Percentiles rank a stretch among this genome's conserved stretches.
Evolutionary conservation across 148 eudicot species (phyloP).

Genomic region (Persicaria tinctoria): DNA sequence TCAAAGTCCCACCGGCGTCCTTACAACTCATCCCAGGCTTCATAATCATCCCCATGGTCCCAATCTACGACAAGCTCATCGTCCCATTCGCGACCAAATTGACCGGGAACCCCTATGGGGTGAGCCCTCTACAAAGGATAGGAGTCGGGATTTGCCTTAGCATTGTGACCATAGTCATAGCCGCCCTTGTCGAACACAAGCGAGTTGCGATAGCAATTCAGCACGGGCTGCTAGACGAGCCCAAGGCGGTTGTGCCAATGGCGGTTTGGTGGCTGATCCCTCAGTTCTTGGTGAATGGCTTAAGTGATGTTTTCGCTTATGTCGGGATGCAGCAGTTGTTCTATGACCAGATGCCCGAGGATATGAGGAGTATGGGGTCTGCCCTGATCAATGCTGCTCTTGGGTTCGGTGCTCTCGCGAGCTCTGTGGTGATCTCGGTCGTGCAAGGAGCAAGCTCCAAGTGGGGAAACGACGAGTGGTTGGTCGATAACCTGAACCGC

Average conservation of each 20-base stretch:
- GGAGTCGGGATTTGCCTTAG: slow-evolving; percentile 43
- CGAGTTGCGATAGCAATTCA: slow-evolving; percentile 29
- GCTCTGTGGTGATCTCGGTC: slow-evolving; percentile 34
- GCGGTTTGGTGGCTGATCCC: slow-evolving; percentile 54
- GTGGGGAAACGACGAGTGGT: slow-evolving; percentile 34
- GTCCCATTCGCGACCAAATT: slow-evolving; percentile 29
- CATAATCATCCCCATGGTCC: slow-evolving; percentile 35
- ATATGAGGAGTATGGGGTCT: slow-evolving; percentile 64
- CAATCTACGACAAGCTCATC: slow-evolving; percentile 41
- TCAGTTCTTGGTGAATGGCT: slow-evolving; percentile 45
- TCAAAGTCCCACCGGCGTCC: slow-evolving; percentile 50
- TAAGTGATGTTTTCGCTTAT: slow-evolving; percentile 41
- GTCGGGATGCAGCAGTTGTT: slow-evolving; percentile 77
- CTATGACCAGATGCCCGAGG: slow-evolving; percentile 71
- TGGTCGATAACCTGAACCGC: slow-evolving; percentile 36
- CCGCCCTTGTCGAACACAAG: slow-evolving; percentile 49
- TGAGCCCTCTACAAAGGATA: slow-evolving; percentile 51
- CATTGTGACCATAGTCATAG: slow-evolving; percentile 31
- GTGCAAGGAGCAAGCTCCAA: slow-evolving; percentile 37
- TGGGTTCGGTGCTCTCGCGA: slow-evolving; percentile 54
- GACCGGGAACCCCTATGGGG: slow-evolving; percentile 43
- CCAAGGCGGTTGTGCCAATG: slow-evolving; percentile 43
- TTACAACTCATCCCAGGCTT: slow-evolving; percentile 46
- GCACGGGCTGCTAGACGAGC: slow-evolving; percentile 28
- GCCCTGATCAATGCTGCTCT: slow-evolving; percentile 43